Base-by-base conservation (phyloP, 2,329 filamentous ascomycete genomes). In the Diaporthe capsici region DNA sequence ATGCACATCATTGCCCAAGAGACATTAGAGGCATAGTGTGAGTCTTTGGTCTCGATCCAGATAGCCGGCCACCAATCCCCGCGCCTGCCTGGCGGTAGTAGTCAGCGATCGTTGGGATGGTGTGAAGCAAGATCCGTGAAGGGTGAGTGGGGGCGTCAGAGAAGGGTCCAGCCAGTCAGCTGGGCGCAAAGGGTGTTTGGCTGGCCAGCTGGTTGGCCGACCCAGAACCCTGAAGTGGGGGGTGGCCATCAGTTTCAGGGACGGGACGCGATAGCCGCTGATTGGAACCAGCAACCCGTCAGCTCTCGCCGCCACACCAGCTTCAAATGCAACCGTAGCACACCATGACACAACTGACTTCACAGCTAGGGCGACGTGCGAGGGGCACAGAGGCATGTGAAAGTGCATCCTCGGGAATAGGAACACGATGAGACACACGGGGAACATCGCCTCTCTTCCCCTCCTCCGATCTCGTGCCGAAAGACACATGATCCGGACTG, bases 241-340 rank as follows among this genome's bases (percentile, higher is more conserved):
- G 63, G 63, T 68, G 55, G 47, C 53, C 13, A 72, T 20, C 42
- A n/a, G 57, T 58, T 61, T 72, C 70, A 72, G 70, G 55, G 70
- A 72, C 70, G 70, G 57, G 70, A 37, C 70, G 55, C 51, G 31
- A 57, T 37, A 63, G 37, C 34, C 71, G 58, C 71, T 63, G 71
- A 73, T 63, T 65, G 58, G 58, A 42, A 47, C 58, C 58, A 73
- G 47, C 71, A n/a, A 34, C 28, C 65, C 47, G 37, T 73, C 58
- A 73, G 57, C 58, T 72, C 53, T 49, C 71, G 34, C 44, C 58
- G 47, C 71, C 58, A 42, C 20, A 25, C 34, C 51, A 44, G 25
- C 37, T 55, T 28, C 57, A 13, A 63, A 39, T 53, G 71, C 34
- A 39, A 63, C 47, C 8, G 71, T 72, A 55, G 60, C 71, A 72